Base-by-base conservation (phyloP, 352 stramenopile species). In the Pythium rishiriense region DNA sequence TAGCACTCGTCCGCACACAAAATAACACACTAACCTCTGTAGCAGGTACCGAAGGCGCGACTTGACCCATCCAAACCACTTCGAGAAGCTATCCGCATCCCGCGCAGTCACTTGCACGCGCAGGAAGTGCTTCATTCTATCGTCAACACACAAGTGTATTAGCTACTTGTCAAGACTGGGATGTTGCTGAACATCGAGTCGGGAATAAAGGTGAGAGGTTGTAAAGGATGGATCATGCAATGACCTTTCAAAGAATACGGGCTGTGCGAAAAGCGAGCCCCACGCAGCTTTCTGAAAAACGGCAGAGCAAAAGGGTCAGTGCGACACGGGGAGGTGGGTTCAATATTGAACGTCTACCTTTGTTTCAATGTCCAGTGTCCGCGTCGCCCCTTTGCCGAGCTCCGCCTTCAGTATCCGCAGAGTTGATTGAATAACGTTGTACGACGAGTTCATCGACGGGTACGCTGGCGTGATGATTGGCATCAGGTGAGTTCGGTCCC, bases 381-480 rank as follows among this genome's bases (percentile, higher is more conserved):
- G 64, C 21, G 78, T 72, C 21, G 86, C 77, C 0, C 75, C 86
- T 39, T 83, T 82, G 11, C 62, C 74, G 49, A 98, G 88, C 70
- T 99, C 96, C 5, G 87, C 69, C 64, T 97, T 93, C 15, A 99
- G 84, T 31, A 97, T 87, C 26, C 85, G 80, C 8, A 98, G 74
- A 28, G 97, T 98, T 4, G 90, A 93, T 17, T 85, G 65, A 59
- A 93, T 89, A 22, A 99, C 95, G 71, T 98, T 99, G 76, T 98
- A 99, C 4, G 96, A 97, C 41, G 96, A 99, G 74, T 99, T 99
- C 84, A 98, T 98, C 17, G 83, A 89, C 14, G 98, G 98, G 71
- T 99, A 99, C 45, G 94, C 93, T 4, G 98, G 98, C 2, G 98
- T 99, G 68, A 99, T 98, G 70, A 99, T 99, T 19, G 97, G 97